phyloP scores from a whole-genome alignment of 805 yeast species.

The Candida awuae region DNA sequence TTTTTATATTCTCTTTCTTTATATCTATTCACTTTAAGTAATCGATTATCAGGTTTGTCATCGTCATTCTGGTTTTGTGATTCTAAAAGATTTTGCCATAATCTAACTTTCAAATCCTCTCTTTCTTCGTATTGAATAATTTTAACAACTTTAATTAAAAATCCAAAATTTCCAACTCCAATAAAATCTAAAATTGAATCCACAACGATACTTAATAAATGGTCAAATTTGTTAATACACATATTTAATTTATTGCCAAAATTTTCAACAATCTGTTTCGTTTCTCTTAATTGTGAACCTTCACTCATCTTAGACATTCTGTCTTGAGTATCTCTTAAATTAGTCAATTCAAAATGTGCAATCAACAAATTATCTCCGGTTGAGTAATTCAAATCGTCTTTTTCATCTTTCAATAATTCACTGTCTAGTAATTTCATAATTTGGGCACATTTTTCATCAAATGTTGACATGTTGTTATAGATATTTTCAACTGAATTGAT shows the following conservation, averaged over 20 bases:
- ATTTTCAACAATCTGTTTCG: constrained; percentile 54
- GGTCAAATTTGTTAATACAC: constrained; percentile 53
- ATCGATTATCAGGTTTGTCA: constrained; percentile 4
- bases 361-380: constrained; percentile 47
- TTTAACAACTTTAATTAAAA: constrained; percentile 66
- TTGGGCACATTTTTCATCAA: constrained; percentile 41
- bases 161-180: constrained; percentile 56
- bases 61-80: constrained; percentile 9
- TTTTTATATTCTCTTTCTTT: constrained; percentile 51
- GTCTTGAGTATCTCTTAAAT: constrained; percentile 72
- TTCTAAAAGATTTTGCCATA: constrained; percentile 16
- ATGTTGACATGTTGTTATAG: constrained; percentile 51
- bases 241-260: constrained; percentile 43
- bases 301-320: constrained; percentile 51
- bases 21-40: constrained; percentile 31
- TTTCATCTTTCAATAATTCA: constrained; percentile 14
- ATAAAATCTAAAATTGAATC: constrained; percentile 58
- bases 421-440: constrained; percentile 46
- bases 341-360: constrained; percentile 63
- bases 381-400: constrained; percentile 20
- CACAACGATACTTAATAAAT: constrained; percentile 55
- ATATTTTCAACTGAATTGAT: constrained; percentile 62
- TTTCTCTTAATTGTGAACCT: constrained; percentile 43
- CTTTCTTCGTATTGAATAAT: constrained; percentile 73
- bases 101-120: constrained; percentile 55